Evolutionary conservation across 2,329 filamentous ascomycete genomes (phyloP), one percentile per base, ranked within the genome.

Genomic region (Aureobasidium sp.): DNA sequence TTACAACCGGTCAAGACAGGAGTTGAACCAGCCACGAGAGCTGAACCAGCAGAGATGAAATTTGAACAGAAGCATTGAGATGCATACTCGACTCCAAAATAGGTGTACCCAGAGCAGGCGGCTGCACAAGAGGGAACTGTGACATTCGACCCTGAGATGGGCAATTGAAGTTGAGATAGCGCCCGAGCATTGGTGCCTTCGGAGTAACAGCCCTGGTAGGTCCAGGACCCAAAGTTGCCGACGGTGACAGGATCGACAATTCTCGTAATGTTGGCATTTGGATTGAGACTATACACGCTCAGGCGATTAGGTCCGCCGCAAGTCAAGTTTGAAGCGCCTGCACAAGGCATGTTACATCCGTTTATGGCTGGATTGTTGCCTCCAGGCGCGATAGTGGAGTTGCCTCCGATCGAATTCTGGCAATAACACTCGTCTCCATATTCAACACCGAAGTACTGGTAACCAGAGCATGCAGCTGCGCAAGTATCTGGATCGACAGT

Each of bases 11-110:
- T 48, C 30, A 27, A 24, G 38, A 24, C 47, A 38, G 17, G 42
- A 21, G 40, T n/a, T 10, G 41, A 25, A 14, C 50, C 50, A 12
- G 38, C 37, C 6, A 44, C 27, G 27, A 53, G 29, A 3, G 39
- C 37, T 14, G 37, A 44, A 14, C 50, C 50, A n/a, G n/a, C n/a
- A n/a, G n/a, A n/a, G n/a, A n/a, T n/a, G n/a, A n/a, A n/a, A n/a
- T n/a, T n/a, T n/a, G n/a, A n/a, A 29, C 50, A 40, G n/a, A 45
- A 53, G 59, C 68, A 71, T 58, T 71, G 67, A 38, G 62, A 51
- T 29, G 62, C 61, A 57, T 70, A 73, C 54, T 74, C 71, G 7
- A 69, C 63, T 32, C 70, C 71, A 24, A 66, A 68, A 55, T 63
- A 69, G 22, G 58, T 56, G 55, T 65, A 70, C 14, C 54, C 60